Base-by-base conservation (phyloP, 306 rosid genomes). In the Styphnolobium japonicum region DNA sequence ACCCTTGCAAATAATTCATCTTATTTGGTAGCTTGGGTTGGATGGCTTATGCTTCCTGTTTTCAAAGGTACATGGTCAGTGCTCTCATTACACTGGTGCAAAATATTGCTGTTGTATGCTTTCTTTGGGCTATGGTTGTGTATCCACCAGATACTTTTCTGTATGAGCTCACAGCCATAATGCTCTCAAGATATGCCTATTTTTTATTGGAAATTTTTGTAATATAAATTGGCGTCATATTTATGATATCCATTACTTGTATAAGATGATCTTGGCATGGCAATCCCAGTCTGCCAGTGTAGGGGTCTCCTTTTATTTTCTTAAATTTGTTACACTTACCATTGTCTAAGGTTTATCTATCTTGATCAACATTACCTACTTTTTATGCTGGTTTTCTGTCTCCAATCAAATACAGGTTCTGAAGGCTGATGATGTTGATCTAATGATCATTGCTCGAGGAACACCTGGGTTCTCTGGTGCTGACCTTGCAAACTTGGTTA, bases 391-490 rank as follows among this genome's bases (percentile, higher is more conserved):
- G 63, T 3, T 21, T 31, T 14, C 7, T 57, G 0, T 72, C 8
- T 60, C 4, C 73, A 77, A 67, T 74, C 40, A 60, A 58, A 61
- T 16, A 63, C 90, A 92, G 97, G 93, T 94, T 70, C 56, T 90
- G 80, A 94, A 89, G 86, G 94, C 84, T 40, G 93, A 90, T n/a
- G 97, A 92, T 67, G 97, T 92, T 51, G 93, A 93, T 82, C 52
- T 86, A 84, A 84, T 73, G 89, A 82, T 90, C 64, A 80, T 93
- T 78, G 98, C 97, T 19, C 82, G 97, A 67, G 98, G 93, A 80
- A 93, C 98, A 31, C 90, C 93, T 2, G 95, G 97, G 42, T 93
- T 91, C 84, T 91, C 97, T 0, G 98, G 98, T 39, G 98, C 98
- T 11, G 98, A 93, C 58, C 95, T 93, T 62, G 93, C 98, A 6